Evolutionary conservation across 2,329 filamentous ascomycete species (phyloP).

Genomic region (Orbilia blumenaviensis): DNA sequence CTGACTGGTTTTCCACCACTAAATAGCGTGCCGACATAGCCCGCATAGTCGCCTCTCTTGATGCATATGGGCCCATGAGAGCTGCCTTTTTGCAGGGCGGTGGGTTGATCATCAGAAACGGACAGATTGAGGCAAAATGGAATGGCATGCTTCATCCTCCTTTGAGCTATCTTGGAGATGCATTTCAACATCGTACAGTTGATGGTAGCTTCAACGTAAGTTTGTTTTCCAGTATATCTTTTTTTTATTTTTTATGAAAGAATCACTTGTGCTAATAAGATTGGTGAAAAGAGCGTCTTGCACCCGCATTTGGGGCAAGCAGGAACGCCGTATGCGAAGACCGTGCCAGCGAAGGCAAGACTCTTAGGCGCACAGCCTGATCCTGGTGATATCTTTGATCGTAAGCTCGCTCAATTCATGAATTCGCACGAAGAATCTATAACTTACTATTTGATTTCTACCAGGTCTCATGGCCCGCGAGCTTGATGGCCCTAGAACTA

Average conservation of each 20-base stretch:
- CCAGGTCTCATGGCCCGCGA: conserved; percentile 69
- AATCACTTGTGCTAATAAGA: conserved; percentile 57
- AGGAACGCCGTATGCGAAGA: conserved; percentile 74
- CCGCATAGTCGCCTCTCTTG: conserved; percentile 30
- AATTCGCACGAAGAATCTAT: background rate
- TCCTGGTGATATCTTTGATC: conserved; percentile 73
- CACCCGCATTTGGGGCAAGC: conserved; percentile 72
- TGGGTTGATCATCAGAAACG: conserved; percentile 24
- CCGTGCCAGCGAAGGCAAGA: conserved; percentile 68
- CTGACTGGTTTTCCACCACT: background rate
- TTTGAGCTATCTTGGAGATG: conserved; percentile 46
- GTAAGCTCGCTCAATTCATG: conserved; percentile 7
- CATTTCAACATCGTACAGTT: conserved; percentile 38
- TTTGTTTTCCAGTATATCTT: too few species aligned
- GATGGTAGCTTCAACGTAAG: conserved; percentile 51
- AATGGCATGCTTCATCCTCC: conserved; percentile 48
- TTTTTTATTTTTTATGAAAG: too few species aligned
- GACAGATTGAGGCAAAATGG: conserved; percentile 47
- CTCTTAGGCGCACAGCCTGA: conserved; percentile 72
- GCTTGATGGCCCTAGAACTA: conserved; percentile 67
- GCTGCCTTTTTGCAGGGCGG: conserved; percentile 39
- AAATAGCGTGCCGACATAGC: conserved; percentile 23
- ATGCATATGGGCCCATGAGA: conserved; percentile 39
- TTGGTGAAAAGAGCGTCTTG: conserved; percentile 67
- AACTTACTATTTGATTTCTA: background rate